A percentile compares a stretch with the other conserved stretches of the same genome.
These are phyloP conservation scores for Paecilomyces variotii DNA, from an alignment of 2,329 filamentous ascomycete species.

Conservation along the genomic window DNA sequence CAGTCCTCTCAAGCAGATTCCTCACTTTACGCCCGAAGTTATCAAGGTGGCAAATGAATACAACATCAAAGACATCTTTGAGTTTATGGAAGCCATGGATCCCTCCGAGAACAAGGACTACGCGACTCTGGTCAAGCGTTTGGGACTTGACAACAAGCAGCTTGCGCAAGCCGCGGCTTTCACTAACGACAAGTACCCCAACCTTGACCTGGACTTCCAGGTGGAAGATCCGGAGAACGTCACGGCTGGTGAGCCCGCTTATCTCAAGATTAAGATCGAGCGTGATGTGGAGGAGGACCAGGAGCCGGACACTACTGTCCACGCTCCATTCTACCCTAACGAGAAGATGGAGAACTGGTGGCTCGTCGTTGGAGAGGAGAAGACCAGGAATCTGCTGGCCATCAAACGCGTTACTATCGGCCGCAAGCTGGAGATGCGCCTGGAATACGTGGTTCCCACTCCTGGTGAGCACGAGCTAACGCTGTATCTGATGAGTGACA, in stretches of 20 bases:
- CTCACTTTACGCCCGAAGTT: conserved; percentile 78
- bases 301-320: conserved; percentile 73
- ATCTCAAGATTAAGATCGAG: conserved; percentile 75
- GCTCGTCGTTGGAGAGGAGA: conserved; percentile 91
- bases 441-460: conserved; percentile 85
- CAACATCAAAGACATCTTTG: conserved; percentile 85
- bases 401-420: conserved; percentile 93
- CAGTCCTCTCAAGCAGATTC: conserved; percentile 93
- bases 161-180: conserved; percentile 85
- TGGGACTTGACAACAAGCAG: conserved; percentile 73
- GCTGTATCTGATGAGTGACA: conserved; percentile 92
- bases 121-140: conserved; percentile 63
- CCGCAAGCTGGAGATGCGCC: conserved; percentile 63
- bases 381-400: conserved; percentile 74
- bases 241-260: conserved; percentile 69
- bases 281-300: conserved; percentile 65
- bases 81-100: conserved; percentile 99
- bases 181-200: conserved; percentile 93
- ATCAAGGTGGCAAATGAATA: conserved; percentile 75
- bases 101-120: conserved; percentile 85
- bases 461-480: conserved; percentile 82
- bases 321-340: conserved; percentile 87
- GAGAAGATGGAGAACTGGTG: conserved; percentile 98
- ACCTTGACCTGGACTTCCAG: conserved; percentile 84
- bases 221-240: conserved; percentile 74